Conservation (phyloP, 2,329 filamentous ascomycete genomes). For the Aureobasidium sp. region DNA sequence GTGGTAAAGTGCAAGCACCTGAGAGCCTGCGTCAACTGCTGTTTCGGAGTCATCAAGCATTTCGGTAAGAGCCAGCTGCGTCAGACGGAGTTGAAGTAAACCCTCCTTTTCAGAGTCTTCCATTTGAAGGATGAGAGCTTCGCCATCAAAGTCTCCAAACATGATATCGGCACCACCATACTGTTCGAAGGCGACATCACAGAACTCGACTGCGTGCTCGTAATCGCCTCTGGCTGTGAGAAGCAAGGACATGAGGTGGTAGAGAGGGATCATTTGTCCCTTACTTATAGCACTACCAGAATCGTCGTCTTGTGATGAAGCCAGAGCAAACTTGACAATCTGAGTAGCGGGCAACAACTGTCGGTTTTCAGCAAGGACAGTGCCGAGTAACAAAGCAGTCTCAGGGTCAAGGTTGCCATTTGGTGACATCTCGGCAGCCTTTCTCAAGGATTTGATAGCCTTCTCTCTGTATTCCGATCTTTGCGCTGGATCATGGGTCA, state of each 20-base stretch:
- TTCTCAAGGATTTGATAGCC: constrained; percentile 55
- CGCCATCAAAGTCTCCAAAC: background rate
- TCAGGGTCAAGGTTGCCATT: constrained; percentile 53
- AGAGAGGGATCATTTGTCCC: constrained; percentile 65
- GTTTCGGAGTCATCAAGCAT: constrained; percentile 73
- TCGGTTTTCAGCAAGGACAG: constrained; percentile 82
- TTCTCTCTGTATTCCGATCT: constrained; percentile 69
- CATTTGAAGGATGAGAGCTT: constrained; percentile 63
- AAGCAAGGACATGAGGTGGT: constrained; percentile 84
- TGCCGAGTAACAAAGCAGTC: constrained; percentile 69
- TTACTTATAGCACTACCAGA: constrained; percentile 33
- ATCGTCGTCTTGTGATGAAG: constrained; percentile 39
- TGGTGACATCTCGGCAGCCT: constrained; percentile 1
- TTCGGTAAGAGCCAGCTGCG: constrained; percentile 78
- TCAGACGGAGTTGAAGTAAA: constrained; percentile 93
- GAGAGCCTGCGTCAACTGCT: constrained; percentile 81
- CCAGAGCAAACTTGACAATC: constrained; percentile 68
- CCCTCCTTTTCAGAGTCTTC: constrained; percentile 76
- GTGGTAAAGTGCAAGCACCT: constrained; percentile 74
- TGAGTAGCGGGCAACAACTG: constrained; percentile 76
- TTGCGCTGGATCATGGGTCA: constrained; percentile 66
- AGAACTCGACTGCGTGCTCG: constrained; percentile 69
- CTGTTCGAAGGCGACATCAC: constrained; percentile 85
- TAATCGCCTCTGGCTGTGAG: constrained; percentile 84
- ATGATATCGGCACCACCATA: constrained; percentile 49